Conservation (phyloP, 2,329 filamentous ascomycete species). For the Trichoderma sp. region DNA sequence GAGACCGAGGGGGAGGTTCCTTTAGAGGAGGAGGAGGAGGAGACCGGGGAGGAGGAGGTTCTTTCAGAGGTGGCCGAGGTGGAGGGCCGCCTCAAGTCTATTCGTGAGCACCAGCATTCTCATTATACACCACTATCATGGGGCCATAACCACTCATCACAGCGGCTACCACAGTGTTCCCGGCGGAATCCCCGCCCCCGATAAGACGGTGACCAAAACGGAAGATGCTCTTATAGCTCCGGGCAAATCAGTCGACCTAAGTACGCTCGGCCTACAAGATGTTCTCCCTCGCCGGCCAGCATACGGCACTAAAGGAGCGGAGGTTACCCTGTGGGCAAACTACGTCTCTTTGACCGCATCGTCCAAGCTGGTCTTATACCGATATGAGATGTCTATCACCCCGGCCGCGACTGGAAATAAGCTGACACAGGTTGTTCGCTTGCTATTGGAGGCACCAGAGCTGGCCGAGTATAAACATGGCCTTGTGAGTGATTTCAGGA, state of each 20-base stretch:
- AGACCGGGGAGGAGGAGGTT: constrained; percentile 18
- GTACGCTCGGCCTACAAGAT: constrained; percentile 8
- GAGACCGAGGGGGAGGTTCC: constrained; percentile 17
- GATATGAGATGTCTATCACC: constrained; percentile 19
- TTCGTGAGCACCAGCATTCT: constrained; percentile 6
- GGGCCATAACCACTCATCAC: background rate
- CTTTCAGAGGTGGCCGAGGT: background rate
- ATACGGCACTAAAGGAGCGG: constrained; percentile 20
- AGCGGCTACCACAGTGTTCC: background rate
- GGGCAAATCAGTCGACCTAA: background rate
- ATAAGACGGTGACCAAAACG: constrained; percentile 4
- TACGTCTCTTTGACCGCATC: constrained; percentile 20
- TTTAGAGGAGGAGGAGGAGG: constrained; percentile 16
- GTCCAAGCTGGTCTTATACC: constrained; percentile 20
- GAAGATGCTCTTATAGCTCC: constrained; percentile 18
- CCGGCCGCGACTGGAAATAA: constrained; percentile 18
- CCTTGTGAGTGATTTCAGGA: constrained; percentile 36
- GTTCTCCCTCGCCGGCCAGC: constrained; percentile 20
- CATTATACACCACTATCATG: background rate
- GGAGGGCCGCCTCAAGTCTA: constrained; percentile 11
- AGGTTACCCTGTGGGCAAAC: constrained; percentile 23
- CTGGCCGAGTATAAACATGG: constrained; percentile 21
- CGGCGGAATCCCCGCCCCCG: constrained; percentile 7
- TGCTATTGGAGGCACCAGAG: constrained; percentile 28
- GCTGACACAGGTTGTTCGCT: constrained; percentile 20